Percentiles rank a stretch among this genome's conserved stretches.
Evolutionary conservation across 495 filamentous ascomycete species (phyloP).

Genomic region (Aspergillus homomorphus): DNA sequence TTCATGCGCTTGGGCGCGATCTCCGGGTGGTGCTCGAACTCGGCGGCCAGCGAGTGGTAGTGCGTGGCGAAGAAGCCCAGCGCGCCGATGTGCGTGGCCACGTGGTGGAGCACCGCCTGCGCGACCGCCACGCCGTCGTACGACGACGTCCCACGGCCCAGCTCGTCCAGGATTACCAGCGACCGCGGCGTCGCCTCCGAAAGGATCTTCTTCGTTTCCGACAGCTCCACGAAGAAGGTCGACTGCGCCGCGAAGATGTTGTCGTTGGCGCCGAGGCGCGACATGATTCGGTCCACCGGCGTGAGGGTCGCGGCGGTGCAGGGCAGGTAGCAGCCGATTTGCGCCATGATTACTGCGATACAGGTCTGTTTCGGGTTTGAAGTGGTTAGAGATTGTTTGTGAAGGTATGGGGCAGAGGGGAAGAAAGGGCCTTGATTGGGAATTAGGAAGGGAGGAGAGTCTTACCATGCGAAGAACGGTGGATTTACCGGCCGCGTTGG

Average conservation of each 20-base stretch:
- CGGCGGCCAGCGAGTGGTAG: slow-evolving; percentile 88
- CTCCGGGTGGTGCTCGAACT: slow-evolving; percentile 87
- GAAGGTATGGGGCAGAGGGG: background rate
- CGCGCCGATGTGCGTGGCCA: slow-evolving; percentile 89
- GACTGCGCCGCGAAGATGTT: slow-evolving; percentile 98
- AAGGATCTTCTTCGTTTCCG: slow-evolving; percentile 98
- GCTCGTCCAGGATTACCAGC: slow-evolving; percentile 95
- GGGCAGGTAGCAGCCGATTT: slow-evolving; percentile 92
- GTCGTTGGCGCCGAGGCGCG: slow-evolving; percentile 94
- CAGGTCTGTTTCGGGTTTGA: slow-evolving; percentile 61
- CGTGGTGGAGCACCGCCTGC: slow-evolving; percentile 91
- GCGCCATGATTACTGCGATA: slow-evolving; percentile 96
- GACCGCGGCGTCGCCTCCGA: slow-evolving; percentile 91
- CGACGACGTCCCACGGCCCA: slow-evolving; percentile 88
- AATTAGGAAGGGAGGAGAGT: slow-evolving; percentile 8
- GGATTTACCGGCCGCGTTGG: slow-evolving; percentile 97
- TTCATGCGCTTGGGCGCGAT: slow-evolving; percentile 84
- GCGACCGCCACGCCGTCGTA: slow-evolving; percentile 97
- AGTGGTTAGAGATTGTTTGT: slow-evolving; percentile 1
- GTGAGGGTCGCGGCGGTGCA: slow-evolving; percentile 81
- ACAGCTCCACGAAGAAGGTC: slow-evolving; percentile 97
- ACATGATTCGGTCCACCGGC: slow-evolving; percentile 97
- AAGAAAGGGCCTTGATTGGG: too few relatives aligned
- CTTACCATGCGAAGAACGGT: slow-evolving; percentile 94
- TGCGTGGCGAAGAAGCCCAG: slow-evolving; percentile 98